A percentile compares a stretch with the other conserved stretches of the same genome.
Conservation (phyloP, 192 early-diverging fungal genomes). For the Coemansia sp. region DNA sequence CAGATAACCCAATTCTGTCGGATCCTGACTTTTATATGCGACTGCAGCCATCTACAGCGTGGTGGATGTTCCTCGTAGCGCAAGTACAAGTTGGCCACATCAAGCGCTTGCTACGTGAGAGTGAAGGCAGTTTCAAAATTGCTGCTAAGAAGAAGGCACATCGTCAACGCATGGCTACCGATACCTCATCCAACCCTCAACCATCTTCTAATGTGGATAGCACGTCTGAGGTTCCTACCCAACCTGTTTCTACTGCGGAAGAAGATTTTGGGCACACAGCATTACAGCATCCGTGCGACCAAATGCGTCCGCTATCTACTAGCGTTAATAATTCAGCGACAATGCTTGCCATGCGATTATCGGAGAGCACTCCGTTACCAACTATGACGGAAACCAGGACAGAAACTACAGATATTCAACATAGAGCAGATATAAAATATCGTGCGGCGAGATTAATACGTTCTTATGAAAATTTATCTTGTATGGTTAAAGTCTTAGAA, state of each 20-base stretch:
- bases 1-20: slow-evolving; percentile 50
- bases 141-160: slow-evolving; percentile 29
- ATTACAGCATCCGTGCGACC: slow-evolving; percentile 19
- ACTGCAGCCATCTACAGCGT: slow-evolving; percentile 52
- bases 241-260: neutral
- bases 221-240: neutral
- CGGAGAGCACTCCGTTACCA: neutral
- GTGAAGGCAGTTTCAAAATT: slow-evolving; percentile 50
- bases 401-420: neutral
- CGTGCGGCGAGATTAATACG: slow-evolving; percentile 35
- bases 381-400: neutral
- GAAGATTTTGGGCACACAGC: slow-evolving; percentile 9
- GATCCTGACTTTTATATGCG: slow-evolving; percentile 55
- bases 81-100: slow-evolving; percentile 55
- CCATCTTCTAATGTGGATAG: neutral
- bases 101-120: slow-evolving; percentile 51
- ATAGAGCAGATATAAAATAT: slow-evolving; percentile 30
- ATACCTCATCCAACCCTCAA: neutral
- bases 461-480: slow-evolving; percentile 52
- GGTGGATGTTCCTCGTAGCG: slow-evolving; percentile 55
- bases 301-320: slow-evolving; percentile 47
- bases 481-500: slow-evolving; percentile 54
- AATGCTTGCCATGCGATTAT: slow-evolving; percentile 29
- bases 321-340: slow-evolving; percentile 46
- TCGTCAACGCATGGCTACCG: neutral